Base-by-base conservation (phyloP, 1,284 basidiomycete species). In the Apiotrichum siamense region DNA sequence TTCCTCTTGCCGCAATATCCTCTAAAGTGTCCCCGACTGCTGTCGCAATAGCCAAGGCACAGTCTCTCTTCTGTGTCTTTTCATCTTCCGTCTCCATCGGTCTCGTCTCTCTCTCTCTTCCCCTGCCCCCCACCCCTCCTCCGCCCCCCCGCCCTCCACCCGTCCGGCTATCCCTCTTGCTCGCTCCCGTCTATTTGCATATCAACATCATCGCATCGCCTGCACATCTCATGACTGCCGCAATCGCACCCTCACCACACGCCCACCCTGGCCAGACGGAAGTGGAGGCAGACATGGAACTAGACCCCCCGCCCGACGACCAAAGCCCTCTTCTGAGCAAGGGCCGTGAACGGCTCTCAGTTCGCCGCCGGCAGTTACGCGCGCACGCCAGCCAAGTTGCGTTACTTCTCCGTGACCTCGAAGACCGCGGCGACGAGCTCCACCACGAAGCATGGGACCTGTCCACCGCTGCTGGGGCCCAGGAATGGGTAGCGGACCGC, bases 371-470 rank as follows among this genome's bases (percentile, higher is more conserved):
- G 26, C 60, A 73, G 40, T 65, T 64, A 20, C 48, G 55, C 50
- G 62, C 62, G 5, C 61, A 70, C 35, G 52, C 60, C 1, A 52
- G 57, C 0, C 40, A 61, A 1, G 63, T 65, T 0, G 44, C 64
- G n/a, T 55, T 58, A 1, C 24, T 70, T 1, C 63, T 68, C 41
- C 46, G 33, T 38, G 66, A 68, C 27, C 53, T 73, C 7, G 35
- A 49, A 17, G 61, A 64, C 37, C 66, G 70, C 53, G 62, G 64
- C 10, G 68, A 66, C 32, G 56, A 61, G 15, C 58, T 74, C 2
- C 47, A 54, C 0, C 63, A 69, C 36, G 67, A 66, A 40, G 66
- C 59, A 1, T 75, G 73, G 73, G 67, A 71, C 49, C 40, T 52
- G 6, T 56, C 56, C 1, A 62, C 58, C 0, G 55, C 50, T n/a